Conservation (phyloP, 2,329 filamentous ascomycete genomes). For the Trichoderma sp. region DNA sequence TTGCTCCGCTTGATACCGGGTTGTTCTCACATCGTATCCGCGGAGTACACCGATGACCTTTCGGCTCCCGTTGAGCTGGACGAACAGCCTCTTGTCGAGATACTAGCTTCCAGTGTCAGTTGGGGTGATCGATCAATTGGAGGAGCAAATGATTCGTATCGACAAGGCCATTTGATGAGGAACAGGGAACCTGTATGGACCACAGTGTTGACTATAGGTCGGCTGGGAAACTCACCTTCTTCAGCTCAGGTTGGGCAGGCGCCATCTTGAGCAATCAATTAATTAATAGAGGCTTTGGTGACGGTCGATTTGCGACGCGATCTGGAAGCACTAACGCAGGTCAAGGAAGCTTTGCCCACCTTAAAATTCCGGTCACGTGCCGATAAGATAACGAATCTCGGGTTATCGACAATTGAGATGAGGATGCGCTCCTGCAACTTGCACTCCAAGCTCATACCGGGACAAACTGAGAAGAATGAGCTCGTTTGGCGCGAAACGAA, state of each 20-base stretch:
- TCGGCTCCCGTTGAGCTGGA: constrained; percentile 95
- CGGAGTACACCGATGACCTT: constrained; percentile 93
- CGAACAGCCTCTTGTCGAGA: constrained; percentile 97
- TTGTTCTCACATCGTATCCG: constrained; percentile 81
- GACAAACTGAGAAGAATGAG: constrained; percentile 46
- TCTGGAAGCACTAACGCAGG: constrained; percentile 25
- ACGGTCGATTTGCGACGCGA: constrained; percentile 30
- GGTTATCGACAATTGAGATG: constrained; percentile 15
- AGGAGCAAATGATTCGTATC: background rate
- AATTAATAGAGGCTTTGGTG: constrained; percentile 23
- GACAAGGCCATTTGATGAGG: background rate
- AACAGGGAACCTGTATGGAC: background rate
- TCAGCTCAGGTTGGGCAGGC: constrained; percentile 97
- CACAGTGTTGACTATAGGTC: background rate
- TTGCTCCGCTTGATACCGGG: background rate
- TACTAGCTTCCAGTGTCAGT: constrained; percentile 60
- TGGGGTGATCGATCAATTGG: background rate
- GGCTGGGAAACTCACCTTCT: constrained; percentile 66
- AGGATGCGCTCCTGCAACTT: background rate
- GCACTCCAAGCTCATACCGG: background rate
- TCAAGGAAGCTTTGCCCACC: constrained; percentile 23
- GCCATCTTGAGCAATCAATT: constrained; percentile 67
- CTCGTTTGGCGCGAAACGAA: constrained; percentile 58
- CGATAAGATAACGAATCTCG: constrained; percentile 43
- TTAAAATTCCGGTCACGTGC: constrained; percentile 44